Evolutionary conservation across 331 rosid genomes (phyloP).

Genomic region (Saraca asoca): DNA sequence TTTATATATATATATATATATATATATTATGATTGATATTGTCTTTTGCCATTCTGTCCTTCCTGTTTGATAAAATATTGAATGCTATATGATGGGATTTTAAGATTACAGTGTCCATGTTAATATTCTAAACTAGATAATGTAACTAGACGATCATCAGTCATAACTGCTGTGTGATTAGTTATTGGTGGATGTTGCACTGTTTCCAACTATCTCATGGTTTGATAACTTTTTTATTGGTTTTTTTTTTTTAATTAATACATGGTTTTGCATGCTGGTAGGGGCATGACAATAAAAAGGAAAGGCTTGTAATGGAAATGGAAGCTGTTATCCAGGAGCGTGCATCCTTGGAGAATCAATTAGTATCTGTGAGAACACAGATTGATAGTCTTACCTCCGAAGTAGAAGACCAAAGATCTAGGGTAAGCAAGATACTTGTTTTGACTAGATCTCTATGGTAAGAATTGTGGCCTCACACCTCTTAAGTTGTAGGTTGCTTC

Average conservation of each 20-base stretch:
- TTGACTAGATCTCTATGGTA: conserved; percentile 24
- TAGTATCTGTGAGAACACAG: conserved; percentile 57
- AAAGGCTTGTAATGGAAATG: conserved; percentile 93
- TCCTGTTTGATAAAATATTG: conserved; percentile 7
- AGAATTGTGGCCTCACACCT: conserved; percentile 36
- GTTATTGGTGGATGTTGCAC: conserved; percentile 20
- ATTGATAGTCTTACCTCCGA: conserved; percentile 58
- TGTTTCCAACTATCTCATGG: conserved; percentile 13
- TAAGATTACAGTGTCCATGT: too few species aligned
- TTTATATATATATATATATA: too few species aligned
- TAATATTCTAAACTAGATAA: conserved; percentile 5
- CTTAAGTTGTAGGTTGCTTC: conserved; percentile 63
- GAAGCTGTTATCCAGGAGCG: conserved; percentile 79
- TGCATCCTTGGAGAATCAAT: conserved; percentile 69
- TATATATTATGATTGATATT: not conserved
- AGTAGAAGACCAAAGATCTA: conserved; percentile 64
- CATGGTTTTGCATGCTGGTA: conserved; percentile 39
- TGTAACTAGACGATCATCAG: conserved; percentile 2
- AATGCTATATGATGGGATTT: too few species aligned
- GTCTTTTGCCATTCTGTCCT: not conserved
- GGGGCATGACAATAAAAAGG: conserved; percentile 94
- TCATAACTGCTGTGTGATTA: conserved; percentile 19
- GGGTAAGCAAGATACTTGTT: conserved; percentile 47
- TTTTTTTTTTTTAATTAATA: too few species aligned
- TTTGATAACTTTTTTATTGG: not conserved